These are phyloP conservation scores for Allomyces javanicus DNA, from an alignment of 192 early-diverging fungal genomes.

Conservation along the genomic window DNA sequence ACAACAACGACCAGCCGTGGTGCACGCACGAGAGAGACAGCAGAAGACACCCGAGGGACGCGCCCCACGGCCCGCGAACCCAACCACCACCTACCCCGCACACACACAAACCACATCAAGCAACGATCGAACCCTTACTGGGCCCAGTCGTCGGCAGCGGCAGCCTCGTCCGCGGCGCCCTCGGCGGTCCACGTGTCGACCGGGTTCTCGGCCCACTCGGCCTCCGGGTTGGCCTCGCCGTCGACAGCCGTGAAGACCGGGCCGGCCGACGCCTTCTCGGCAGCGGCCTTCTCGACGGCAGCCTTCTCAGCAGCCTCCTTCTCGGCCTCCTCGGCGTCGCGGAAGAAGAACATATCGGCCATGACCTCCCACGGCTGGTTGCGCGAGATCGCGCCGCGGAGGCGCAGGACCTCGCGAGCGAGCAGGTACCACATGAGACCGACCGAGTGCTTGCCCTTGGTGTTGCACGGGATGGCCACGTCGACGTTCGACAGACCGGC, in stretches of 20 bases:
- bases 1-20: no score
- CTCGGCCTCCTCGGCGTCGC: constrained; percentile 89
- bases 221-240: constrained; percentile 23
- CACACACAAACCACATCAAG: no score
- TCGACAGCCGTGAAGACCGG: constrained; percentile 11
- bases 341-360: constrained; percentile 99
- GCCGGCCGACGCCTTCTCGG: constrained; percentile 13
- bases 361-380: constrained; percentile 81
- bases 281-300: constrained; percentile 30
- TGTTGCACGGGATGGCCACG: constrained; percentile 99
- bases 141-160: constrained; percentile 7
- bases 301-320: constrained; percentile 67
- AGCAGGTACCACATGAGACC: constrained; percentile 95
- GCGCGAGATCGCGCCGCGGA: constrained; percentile 80
- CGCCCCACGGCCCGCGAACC: no score
- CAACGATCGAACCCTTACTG: not conserved
- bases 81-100: no score
- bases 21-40: no score
- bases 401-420: constrained; percentile 95
- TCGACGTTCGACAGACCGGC: constrained; percentile 85
- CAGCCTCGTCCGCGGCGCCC: constrained; percentile 10
- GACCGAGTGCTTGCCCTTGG: constrained; percentile 96
- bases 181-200: constrained; percentile 18
- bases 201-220: constrained; percentile 4
- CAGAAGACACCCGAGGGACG: no score